These are phyloP conservation scores for Paramyrothecium roridum DNA, from an alignment of 2,329 filamentous ascomycete species.

Conservation along the genomic window DNA sequence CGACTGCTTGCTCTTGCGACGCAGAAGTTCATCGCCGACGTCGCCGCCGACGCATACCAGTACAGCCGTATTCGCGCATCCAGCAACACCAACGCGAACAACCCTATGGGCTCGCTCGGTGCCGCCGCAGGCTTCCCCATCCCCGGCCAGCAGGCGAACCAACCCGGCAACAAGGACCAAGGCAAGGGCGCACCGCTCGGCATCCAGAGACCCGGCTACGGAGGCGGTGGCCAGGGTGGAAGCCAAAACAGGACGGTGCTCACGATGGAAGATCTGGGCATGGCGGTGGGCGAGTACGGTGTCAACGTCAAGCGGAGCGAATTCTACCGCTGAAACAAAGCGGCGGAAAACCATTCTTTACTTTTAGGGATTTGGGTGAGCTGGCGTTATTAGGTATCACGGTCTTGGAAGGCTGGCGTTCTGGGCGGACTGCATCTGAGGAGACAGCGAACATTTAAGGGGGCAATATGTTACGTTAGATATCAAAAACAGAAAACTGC, in stretches of 20 bases:
- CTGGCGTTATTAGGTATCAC: not conserved
- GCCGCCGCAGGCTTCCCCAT: conserved; percentile 68
- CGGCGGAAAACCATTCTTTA: not conserved
- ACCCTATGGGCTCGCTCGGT: conserved; percentile 84
- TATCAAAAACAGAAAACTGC: not conserved
- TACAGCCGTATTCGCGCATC: conserved; percentile 95
- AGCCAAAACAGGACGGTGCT: conserved; percentile 89
- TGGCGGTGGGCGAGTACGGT: conserved; percentile 96
- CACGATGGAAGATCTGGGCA: conserved; percentile 97
- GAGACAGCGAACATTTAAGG: not conserved
- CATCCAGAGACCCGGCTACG: conserved; percentile 75
- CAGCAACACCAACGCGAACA: conserved; percentile 72
- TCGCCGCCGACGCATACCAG: conserved; percentile 96
- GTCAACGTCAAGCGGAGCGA: conserved; percentile 97
- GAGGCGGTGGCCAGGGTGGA: conserved; percentile 84
- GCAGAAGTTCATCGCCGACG: conserved; percentile 97
- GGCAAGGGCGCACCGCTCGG: conserved; percentile 61
- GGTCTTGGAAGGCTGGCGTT: not conserved
- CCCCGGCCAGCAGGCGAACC: conserved; percentile 58
- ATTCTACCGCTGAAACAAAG: conserved; percentile 70
- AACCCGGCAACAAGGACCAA: conserved; percentile 54
- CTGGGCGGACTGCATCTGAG: not conserved
- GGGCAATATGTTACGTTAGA: not conserved
- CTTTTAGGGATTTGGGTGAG: not conserved
- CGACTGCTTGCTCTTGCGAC: conserved; percentile 95